Evolutionary conservation across 805 yeast genomes (phyloP), one percentile per base, ranked within the genome.

Genomic region (Barnettozyma sp.): DNA sequence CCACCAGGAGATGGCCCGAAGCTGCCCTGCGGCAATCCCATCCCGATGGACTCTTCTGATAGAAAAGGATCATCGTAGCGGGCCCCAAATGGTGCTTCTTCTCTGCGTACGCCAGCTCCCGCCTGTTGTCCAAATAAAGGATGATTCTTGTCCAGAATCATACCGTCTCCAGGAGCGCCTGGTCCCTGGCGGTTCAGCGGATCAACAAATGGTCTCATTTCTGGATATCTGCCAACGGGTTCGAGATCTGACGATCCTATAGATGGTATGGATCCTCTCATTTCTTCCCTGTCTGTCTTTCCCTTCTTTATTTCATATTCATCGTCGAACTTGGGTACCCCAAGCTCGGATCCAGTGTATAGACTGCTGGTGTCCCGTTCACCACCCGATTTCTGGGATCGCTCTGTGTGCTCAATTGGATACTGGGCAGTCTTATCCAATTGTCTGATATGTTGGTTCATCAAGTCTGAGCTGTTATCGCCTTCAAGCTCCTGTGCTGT

Each of bases 231-330:
- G n/a, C 20, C 69, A 59, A 33, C 64, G 45, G 80, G 81, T 40
- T 69, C 60, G 28, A 73, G 54, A 49, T 76, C 82, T 10, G 62
- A 50, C 22, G 65, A 69, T 0, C 82, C 82, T 25, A 71, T 62
- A 0, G 63, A 36, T 5, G 65, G 62, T 43, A 41, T 17, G 26
- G 17, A 8, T 16, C 27, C 6, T 8, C 7, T 19, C 5, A 21
- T 8, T 14, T 13, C 18, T 40, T 43, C 26, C 16, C n/a, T n/a
- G n/a, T n/a, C n/a, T n/a, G n/a, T n/a, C n/a, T n/a, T n/a, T n/a
- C n/a, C n/a, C n/a, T n/a, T 19, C 27, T 46, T 53, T 2, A 55
- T 50, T 44, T 73, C 71, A 35, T 65, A 66, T 43, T 74, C 80
- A 46, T 70, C 76, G 17, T 70, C 76, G 40, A 70, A 74, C 22